Evolutionary conservation across 164 flowering plant genomes (phyloP).

Genomic region (Euptelea pleiosperma): DNA sequence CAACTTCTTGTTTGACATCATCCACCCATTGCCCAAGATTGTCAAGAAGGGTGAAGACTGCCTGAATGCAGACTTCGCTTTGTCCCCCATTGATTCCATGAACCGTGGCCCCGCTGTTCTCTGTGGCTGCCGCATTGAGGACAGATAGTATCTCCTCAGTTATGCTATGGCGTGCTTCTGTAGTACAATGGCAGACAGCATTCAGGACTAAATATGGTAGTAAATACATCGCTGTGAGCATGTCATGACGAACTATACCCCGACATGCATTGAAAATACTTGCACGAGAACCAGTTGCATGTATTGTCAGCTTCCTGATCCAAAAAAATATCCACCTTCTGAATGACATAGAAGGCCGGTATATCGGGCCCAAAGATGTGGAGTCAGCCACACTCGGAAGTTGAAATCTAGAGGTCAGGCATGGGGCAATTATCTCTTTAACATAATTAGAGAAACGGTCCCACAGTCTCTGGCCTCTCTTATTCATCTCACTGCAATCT

Average conservation of each 20-base stretch:
- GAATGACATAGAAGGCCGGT: slow-evolving; percentile 85
- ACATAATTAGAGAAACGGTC: slow-evolving; percentile 91
- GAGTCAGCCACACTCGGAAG: slow-evolving; percentile 80
- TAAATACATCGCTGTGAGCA: slow-evolving; percentile 88
- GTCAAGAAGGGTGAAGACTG: slow-evolving; percentile 94
- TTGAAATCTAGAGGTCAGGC: slow-evolving; percentile 90
- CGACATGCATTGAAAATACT: slow-evolving; percentile 91
- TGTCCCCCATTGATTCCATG: slow-evolving; percentile 64
- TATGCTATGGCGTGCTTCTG: slow-evolving; percentile 81
- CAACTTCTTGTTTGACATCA: slow-evolving; percentile 78
- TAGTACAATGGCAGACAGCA: slow-evolving; percentile 87
- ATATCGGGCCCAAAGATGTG: slow-evolving; percentile 67
- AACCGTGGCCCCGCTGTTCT: slow-evolving; percentile 50
- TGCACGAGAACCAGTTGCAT: slow-evolving; percentile 90
- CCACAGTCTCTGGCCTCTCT: slow-evolving; percentile 89
- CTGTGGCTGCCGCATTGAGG: slow-evolving; percentile 88
- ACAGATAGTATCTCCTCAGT: slow-evolving; percentile 88
- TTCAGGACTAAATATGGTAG: slow-evolving; percentile 89
- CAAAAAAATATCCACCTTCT: slow-evolving; percentile 89
- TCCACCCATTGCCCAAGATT: slow-evolving; percentile 99
- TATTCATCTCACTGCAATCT: slow-evolving; percentile 34
- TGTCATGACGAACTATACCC: slow-evolving; percentile 93
- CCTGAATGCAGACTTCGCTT: slow-evolving; percentile 96
- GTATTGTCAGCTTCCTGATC: slow-evolving; percentile 77
- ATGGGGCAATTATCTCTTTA: slow-evolving; percentile 97